A percentile compares a stretch with the other conserved stretches of the same genome.
Evolutionary conservation across 495 filamentous ascomycete species (phyloP).

Genomic region (Xylaria venustula): DNA sequence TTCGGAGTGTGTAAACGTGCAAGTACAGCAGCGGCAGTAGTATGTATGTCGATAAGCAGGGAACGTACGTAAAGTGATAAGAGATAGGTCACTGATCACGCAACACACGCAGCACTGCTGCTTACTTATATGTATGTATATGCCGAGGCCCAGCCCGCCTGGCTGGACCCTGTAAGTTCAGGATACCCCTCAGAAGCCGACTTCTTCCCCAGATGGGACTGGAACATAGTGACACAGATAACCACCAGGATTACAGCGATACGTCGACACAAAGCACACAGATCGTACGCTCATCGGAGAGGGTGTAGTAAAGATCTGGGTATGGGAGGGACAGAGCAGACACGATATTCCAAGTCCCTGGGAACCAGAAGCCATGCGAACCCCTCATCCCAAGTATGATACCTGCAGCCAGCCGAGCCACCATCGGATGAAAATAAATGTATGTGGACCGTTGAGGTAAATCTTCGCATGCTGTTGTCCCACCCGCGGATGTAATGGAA

Average conservation of each 20-base stretch:
- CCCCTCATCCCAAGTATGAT: neutral
- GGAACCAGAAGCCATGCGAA: neutral
- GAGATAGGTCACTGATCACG: neutral
- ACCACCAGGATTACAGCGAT: neutral
- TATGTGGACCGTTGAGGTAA: neutral
- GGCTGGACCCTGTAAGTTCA: neutral
- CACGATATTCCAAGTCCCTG: neutral
- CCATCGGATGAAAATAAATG: neutral
- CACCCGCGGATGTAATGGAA: conserved; percentile 1
- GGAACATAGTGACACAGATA: neutral
- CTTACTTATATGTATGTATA: neutral
- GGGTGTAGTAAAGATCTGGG: neutral
- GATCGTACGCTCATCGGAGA: neutral
- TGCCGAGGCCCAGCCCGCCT: neutral
- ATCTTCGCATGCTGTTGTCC: conserved; percentile 5
- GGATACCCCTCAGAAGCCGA: neutral
- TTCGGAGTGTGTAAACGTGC: neutral
- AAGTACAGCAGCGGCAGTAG: neutral
- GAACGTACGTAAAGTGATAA: neutral
- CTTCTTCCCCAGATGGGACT: neutral
- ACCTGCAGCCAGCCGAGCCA: conserved; percentile 3
- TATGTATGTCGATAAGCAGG: neutral
- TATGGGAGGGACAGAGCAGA: neutral
- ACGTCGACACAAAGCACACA: neutral
- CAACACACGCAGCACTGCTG: neutral